These are phyloP conservation scores for Tetrahymena borealis DNA, from an alignment of 73 alveolate species.

Conservation along the genomic window DNA sequence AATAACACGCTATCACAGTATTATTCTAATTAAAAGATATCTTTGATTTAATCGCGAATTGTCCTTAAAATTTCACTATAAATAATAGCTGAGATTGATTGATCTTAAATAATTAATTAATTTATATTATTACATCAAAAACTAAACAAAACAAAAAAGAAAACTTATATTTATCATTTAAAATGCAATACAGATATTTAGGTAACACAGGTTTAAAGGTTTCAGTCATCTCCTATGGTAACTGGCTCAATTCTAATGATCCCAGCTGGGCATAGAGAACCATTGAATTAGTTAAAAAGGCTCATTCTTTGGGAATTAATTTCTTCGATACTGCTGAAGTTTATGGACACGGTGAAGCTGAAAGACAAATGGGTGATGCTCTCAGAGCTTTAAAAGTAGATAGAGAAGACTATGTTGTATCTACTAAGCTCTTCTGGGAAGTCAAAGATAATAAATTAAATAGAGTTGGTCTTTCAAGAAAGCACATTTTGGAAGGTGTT, in stretches of 20 bases:
- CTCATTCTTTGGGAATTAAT: conserved; percentile 80
- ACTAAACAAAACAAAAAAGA: no score
- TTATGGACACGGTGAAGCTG: conserved; percentile 83
- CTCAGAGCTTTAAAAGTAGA: conserved; percentile 40
- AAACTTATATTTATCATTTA: no score
- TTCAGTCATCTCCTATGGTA: conserved; percentile 76
- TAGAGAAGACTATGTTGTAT: conserved; percentile 64
- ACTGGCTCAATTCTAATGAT: conserved; percentile 57
- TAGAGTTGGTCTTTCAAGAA: conserved; percentile 54
- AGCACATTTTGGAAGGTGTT: conserved; percentile 82
- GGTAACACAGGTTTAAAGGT: conserved; percentile 90
- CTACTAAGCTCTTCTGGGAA: conserved; percentile 68
- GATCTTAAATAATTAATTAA: no score
- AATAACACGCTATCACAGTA: no score
- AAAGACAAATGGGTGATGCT: conserved; percentile 48
- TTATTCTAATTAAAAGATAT: no score
- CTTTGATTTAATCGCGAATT: no score
- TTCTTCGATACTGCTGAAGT: conserved; percentile 94
- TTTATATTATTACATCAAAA: no score
- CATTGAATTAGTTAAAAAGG: conserved; percentile 46
- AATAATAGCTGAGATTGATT: no score
- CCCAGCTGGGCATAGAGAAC: conserved; percentile 13
- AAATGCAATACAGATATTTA: conserved; percentile 76
- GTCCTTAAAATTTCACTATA: no score
- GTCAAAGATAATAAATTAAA: conserved; percentile 54